Percentiles rank a stretch among this genome's conserved stretches.
phyloP scores from a whole-genome alignment of 2,329 filamentous ascomycete genomes.

The Fusarium foetens region DNA sequence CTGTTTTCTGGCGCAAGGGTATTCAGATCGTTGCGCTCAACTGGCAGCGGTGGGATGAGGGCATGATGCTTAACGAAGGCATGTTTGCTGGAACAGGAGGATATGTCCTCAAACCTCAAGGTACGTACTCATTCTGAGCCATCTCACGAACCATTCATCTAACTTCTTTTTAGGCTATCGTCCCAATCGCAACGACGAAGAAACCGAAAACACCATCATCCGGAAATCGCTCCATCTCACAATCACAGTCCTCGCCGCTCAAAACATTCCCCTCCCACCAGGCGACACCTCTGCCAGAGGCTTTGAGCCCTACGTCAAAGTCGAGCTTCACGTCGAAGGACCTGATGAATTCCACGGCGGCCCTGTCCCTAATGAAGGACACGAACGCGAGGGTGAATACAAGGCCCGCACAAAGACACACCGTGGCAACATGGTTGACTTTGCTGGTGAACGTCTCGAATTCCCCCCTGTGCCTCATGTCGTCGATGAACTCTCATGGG shows the following conservation, averaged over 20 bases:
- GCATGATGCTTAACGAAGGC: slow-evolving; percentile 95
- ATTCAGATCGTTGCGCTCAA: slow-evolving; percentile 93
- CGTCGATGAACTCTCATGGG: slow-evolving; percentile 76
- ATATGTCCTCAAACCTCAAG: slow-evolving; percentile 85
- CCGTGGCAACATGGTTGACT: slow-evolving; percentile 71
- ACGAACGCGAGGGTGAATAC: slow-evolving; percentile 58
- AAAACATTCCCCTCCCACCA: slow-evolving; percentile 75
- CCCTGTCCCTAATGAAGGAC: slow-evolving; percentile 52
- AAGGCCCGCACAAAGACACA: slow-evolving; percentile 69
- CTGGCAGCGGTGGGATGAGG: slow-evolving; percentile 91
- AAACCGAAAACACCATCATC: slow-evolving; percentile 48
- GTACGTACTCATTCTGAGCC: slow-evolving; percentile 48
- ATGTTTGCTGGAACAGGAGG: slow-evolving; percentile 89
- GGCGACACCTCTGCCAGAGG: slow-evolving; percentile 60
- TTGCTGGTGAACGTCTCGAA: slow-evolving; percentile 64
- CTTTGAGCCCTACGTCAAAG: slow-evolving; percentile 84
- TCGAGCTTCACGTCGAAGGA: slow-evolving; percentile 85
- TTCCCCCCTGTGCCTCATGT: slow-evolving; percentile 67
- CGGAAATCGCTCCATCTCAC: slow-evolving; percentile 73
- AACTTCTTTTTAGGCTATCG: slow-evolving; percentile 46
- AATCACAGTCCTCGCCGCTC: slow-evolving; percentile 80
- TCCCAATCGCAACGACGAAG: slow-evolving; percentile 36
- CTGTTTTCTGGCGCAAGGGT: slow-evolving; percentile 86
- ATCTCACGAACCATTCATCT: neutral
- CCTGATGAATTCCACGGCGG: slow-evolving; percentile 56